Base-by-base conservation (phyloP, 2,329 filamentous ascomycete species). In the Xylariaceae sp. region DNA sequence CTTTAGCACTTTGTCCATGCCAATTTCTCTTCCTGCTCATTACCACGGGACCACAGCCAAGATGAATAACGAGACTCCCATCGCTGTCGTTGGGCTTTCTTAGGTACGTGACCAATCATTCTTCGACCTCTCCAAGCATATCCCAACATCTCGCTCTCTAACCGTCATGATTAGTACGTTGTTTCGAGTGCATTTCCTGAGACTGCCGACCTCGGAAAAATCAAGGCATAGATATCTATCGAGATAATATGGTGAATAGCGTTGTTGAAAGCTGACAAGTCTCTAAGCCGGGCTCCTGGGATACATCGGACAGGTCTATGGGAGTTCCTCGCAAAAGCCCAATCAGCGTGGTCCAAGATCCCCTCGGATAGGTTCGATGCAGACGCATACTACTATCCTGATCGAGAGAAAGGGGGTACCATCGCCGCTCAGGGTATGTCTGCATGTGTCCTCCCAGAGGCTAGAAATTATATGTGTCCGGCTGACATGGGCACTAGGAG, bases 41-140 rank as follows among this genome's bases (percentile, higher is more conserved):
- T 28, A 31, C n/a, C 28, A 22, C 18, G 11, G 0, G 22, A 18
- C 22, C 17, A 17, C 22, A 7, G n/a, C 45, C 22, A 7, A 9
- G 11, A 36, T 42, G 39, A 41, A 16, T 14, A 41, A 12, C 19
- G n/a, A 47, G 38, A 11, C 42, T 33, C 49, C 49, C n/a, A 47
- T 51, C 33, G 49, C 49, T 17, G 49, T 51, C 11, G 31, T 51
- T 13, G 49, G 49, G 28, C 49, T 51, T 13, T 39, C 49, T 19
- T 51, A 51, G 22, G 22, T 28, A 28, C 22, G 22, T 28, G 22
- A 7, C 22, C 22, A 28, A 28, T 28, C 22, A 28, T 28, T 28
- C 4, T 28, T 28, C 22, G 7, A 28, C 4, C 22, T 28, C 22
- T 7, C 22, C 4, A 28, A 28, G 22, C 22, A 28, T 28, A 28